Base-by-base conservation (phyloP, 192 early-diverging fungal genomes). In the Entophlyctis helioformis region DNA sequence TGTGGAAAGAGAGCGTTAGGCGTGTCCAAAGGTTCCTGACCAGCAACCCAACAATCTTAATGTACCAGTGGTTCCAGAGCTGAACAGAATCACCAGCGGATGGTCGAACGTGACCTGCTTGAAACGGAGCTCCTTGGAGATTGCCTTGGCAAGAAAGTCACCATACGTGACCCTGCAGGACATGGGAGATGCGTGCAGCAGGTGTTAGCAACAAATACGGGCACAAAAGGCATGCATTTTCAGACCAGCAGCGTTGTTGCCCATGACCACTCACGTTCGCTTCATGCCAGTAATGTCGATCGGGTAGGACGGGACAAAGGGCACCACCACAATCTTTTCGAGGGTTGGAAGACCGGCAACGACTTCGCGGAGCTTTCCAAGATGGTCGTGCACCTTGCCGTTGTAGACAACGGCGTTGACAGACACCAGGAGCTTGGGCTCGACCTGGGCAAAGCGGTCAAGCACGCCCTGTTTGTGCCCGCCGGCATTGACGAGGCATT, bases 371-470 rank as follows among this genome's bases (percentile, higher is more conserved):
- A 90, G 51, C 65, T 94, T 95, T 10, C 60, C 67, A 11, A 83
- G 41, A 51, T 94, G 86, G 45, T 87, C 73, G 42, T 86, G 70
- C n/a, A 64, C 52, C 44, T 84, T 87, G 46, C 85, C 86, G 51
- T 95, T 96, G 70, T 96, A 96, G 24, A 83, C 62, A n/a, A 92
- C 85, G 12, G 84, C 83, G 55, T 94, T 84, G 39, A 88, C 77
- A 13, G 91, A 89, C 43, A 98, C 80, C 36, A 98, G 67, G 19
- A 98, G 56, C 53, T 83, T 88, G 46, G 94, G 94, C 60, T 79
- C 51, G 53, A 98, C 89, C 58, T 98, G 95, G 0, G 72, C 60
- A 59, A 98, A 91, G 33, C 95, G 75, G 46, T 98, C 95, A 25
- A 96, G 67, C 9, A 96, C 91, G 37, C 87, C 84, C 67, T 80